phyloP scores from a whole-genome alignment of 192 early-diverging fungal genomes.

The Entomortierella chlamydospora region DNA sequence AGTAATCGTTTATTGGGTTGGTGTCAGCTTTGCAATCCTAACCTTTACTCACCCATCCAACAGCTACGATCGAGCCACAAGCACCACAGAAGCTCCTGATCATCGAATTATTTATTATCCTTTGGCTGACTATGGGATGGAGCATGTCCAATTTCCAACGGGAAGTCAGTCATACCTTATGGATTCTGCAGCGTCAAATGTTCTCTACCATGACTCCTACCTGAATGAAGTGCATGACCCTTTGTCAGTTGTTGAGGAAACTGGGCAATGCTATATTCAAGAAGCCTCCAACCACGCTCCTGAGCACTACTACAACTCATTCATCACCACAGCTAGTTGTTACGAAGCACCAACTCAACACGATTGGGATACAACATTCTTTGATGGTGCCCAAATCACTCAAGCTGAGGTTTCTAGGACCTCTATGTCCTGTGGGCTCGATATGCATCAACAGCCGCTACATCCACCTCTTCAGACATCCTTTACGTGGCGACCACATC shows the following conservation, averaged over 20 bases:
- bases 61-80: too few relatives aligned
- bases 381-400: not conserved
- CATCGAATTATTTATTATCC: not conserved
- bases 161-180: not conserved
- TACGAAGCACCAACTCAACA: too few relatives aligned
- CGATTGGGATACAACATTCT: too few relatives aligned
- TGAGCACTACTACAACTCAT: not conserved
- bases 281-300: too few relatives aligned
- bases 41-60: too few relatives aligned
- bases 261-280: not conserved
- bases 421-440: not conserved
- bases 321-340: not conserved
- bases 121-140: not conserved
- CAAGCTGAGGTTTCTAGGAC: not conserved
- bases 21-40: too few relatives aligned
- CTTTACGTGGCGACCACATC: conserved; percentile 39
- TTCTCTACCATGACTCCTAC: too few relatives aligned
- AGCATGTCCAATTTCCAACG: not conserved
- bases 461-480: not conserved
- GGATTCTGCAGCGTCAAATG: not conserved
- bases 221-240: too few relatives aligned
- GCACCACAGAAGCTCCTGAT: too few relatives aligned
- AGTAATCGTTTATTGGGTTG: too few relatives aligned
- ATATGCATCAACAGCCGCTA: not conserved
- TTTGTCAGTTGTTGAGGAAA: too few relatives aligned